These are phyloP conservation scores for Hordeum vulgare DNA, from an alignment of 176 grass and related monocot species.

Conservation along the genomic window DNA sequence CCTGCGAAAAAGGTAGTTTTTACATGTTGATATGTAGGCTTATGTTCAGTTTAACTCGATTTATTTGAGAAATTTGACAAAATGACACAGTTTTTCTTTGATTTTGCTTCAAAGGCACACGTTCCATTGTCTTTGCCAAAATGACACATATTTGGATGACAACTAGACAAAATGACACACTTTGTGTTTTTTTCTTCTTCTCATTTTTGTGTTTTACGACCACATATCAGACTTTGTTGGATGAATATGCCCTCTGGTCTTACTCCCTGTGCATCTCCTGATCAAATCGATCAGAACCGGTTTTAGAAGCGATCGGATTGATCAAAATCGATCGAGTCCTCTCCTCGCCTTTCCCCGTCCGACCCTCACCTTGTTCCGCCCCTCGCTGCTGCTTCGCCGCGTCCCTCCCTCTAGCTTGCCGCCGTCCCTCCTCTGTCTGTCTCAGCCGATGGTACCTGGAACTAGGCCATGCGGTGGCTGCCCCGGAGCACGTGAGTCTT, in stretches of 20 bases:
- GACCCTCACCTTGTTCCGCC: background rate
- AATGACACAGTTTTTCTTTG: background rate
- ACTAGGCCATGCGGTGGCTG: background rate
- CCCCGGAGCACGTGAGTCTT: background rate
- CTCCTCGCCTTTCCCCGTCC: background rate
- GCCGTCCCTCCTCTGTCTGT: background rate
- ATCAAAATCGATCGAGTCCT: background rate
- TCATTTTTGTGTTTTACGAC: background rate
- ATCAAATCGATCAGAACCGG: background rate
- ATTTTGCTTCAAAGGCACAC: background rate
- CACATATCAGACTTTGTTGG: background rate
- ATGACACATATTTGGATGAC: background rate
- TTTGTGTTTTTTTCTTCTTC: background rate
- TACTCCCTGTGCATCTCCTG: background rate
- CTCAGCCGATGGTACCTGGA: background rate
- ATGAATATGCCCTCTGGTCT: background rate
- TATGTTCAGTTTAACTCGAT: background rate
- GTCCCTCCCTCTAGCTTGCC: background rate
- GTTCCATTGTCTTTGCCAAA: background rate
- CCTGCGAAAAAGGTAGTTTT: slow-evolving; percentile 30
- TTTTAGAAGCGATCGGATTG: background rate
- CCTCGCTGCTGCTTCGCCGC: background rate
- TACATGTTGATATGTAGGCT: background rate
- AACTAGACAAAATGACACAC: background rate
- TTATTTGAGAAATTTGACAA: background rate